Evolutionary conservation across 1,139 yeast species (phyloP).

Genomic region (Blastobotrys raffinosifermentans): DNA sequence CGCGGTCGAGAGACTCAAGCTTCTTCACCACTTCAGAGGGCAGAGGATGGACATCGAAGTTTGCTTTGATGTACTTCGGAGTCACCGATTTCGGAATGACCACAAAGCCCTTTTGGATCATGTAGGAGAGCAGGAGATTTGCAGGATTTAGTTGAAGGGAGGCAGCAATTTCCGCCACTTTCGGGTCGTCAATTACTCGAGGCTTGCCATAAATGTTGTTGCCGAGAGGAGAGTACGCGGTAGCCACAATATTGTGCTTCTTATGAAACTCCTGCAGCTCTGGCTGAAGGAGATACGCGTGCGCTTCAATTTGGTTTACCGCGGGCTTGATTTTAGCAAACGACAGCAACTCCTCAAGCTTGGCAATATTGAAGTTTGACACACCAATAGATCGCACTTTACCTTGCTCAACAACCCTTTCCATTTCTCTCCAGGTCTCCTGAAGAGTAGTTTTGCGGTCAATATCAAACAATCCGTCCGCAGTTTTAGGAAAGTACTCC

Average conservation of each 20-base stretch:
- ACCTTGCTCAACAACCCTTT: conserved; percentile 53
- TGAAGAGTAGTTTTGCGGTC: conserved; percentile 76
- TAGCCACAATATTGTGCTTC: conserved; percentile 54
- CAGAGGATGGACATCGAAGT: conserved; percentile 47
- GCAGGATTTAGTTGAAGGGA: conserved; percentile 54
- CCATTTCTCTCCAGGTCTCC: conserved; percentile 74
- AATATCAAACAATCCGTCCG: conserved; percentile 51
- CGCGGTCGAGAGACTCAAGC: conserved; percentile 41
- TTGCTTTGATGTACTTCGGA: conserved; percentile 51
- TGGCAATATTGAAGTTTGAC: conserved; percentile 72
- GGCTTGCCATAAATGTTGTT: conserved; percentile 22
- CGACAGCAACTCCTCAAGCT: conserved; percentile 65
- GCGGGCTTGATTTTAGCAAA: conserved; percentile 69
- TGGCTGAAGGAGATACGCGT: conserved; percentile 78
- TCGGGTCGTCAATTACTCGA: conserved; percentile 20
- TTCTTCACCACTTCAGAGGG: conserved; percentile 47
- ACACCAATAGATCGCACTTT: conserved; percentile 70
- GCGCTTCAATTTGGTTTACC: conserved; percentile 81
- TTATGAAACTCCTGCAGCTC: conserved; percentile 59
- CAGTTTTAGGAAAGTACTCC: conserved; percentile 60
- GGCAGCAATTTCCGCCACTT: conserved; percentile 42
- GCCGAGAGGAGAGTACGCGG: conserved; percentile 74
- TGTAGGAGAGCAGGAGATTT: conserved; percentile 63
- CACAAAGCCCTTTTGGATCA: conserved; percentile 57
- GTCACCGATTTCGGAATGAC: conserved; percentile 69